These are phyloP conservation scores for Kalaharituber pfeilii DNA, from an alignment of 2,329 filamentous ascomycete genomes.

Conservation along the genomic window DNA sequence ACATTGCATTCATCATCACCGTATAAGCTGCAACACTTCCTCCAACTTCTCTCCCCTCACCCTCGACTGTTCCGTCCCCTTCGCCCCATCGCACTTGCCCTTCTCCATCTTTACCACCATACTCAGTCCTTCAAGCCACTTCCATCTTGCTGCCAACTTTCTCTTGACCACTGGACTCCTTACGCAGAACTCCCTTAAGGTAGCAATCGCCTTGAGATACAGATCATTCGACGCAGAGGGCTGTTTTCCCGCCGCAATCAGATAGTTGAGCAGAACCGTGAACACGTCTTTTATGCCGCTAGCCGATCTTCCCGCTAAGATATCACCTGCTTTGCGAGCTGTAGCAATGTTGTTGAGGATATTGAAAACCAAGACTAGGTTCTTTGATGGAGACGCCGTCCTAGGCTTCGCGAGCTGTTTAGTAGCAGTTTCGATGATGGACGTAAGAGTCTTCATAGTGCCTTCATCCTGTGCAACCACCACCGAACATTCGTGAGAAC, in stretches of 20 bases:
- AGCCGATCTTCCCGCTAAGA: constrained; percentile 8
- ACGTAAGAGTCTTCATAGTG: constrained; percentile 8
- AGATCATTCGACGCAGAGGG: constrained; percentile 11
- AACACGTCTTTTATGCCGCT: constrained; percentile 12
- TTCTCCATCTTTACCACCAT: background rate
- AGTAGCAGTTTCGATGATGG: constrained; percentile 9
- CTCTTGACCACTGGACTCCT: background rate
- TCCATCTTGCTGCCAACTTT: background rate
- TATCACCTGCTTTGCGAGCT: constrained; percentile 2
- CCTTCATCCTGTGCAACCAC: constrained; percentile 9
- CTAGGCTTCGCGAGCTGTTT: constrained; percentile 11
- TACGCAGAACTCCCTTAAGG: background rate
- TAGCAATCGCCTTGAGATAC: constrained; percentile 3
- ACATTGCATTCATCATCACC: background rate
- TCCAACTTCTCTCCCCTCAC: background rate
- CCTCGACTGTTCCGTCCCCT: background rate
- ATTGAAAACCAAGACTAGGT: constrained; percentile 7
- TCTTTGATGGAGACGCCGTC: constrained; percentile 6
- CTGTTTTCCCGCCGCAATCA: constrained; percentile 9
- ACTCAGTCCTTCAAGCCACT: constrained; percentile 5
- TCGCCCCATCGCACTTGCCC: background rate
- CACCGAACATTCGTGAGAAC: constrained; percentile 12
- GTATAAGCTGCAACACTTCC: background rate
- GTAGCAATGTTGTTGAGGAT: constrained; percentile 11
- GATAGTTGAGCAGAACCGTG: constrained; percentile 7